Percentiles rank a stretch among this genome's conserved stretches.
phyloP scores from a whole-genome alignment of 352 stramenopile genomes.

The Phytopythium mirpurense region DNA sequence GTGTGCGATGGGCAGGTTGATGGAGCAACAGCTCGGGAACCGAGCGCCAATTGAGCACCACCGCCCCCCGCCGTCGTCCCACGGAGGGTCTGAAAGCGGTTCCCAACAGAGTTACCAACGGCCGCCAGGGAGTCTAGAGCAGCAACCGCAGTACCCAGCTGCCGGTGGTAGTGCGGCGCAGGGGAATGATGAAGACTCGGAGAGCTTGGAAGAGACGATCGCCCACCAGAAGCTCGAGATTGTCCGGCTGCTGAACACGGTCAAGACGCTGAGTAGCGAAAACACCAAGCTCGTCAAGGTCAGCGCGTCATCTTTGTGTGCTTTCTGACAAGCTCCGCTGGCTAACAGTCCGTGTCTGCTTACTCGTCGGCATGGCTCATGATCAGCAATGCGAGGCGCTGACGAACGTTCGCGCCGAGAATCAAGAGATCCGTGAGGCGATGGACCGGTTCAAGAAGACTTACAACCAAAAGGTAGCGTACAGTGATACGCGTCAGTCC shows the following conservation, averaged over 20 bases:
- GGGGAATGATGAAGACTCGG: slow-evolving; percentile 19
- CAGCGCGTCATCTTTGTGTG: not conserved
- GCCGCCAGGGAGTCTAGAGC: not conserved
- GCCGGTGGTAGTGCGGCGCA: not conserved
- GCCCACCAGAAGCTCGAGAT: slow-evolving; percentile 80
- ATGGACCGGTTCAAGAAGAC: slow-evolving; percentile 85
- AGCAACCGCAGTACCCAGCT: not conserved
- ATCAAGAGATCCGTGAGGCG: slow-evolving; percentile 67
- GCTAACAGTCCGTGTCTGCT: no score
- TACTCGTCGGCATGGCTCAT: not conserved
- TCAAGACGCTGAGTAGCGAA: slow-evolving; percentile 82
- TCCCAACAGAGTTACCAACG: not conserved
- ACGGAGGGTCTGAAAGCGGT: not conserved
- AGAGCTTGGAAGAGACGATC: slow-evolving; percentile 51
- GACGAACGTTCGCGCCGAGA: slow-evolving; percentile 68
- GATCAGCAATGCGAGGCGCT: slow-evolving; percentile 72
- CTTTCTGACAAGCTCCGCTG: no score
- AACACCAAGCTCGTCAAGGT: slow-evolving; percentile 85
- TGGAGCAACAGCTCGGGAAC: slow-evolving; percentile 73
- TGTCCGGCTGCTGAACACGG: slow-evolving; percentile 68
- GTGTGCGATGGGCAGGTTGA: slow-evolving; percentile 35
- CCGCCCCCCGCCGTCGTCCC: slow-evolving; percentile 10
- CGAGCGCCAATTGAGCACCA: slow-evolving; percentile 30
- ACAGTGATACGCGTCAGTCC: not conserved
- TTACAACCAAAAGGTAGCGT: slow-evolving; percentile 87